Conservation (phyloP, 2,329 filamentous ascomycete genomes). For the Epicoccum sorghinum region DNA sequence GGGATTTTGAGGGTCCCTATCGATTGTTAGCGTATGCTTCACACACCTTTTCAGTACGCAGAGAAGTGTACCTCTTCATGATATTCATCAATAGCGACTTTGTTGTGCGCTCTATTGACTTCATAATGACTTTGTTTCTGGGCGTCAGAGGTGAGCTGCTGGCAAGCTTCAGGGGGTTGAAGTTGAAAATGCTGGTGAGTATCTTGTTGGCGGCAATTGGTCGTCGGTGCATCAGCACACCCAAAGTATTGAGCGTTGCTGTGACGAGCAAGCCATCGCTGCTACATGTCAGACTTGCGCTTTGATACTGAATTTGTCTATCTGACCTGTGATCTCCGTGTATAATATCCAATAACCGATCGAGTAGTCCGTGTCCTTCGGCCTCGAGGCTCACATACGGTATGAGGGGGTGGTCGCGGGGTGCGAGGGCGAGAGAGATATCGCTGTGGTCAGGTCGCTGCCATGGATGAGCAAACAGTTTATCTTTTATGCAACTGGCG, state of each 20-base stretch:
- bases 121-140: slow-evolving; percentile 79
- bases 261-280: slow-evolving; percentile 90
- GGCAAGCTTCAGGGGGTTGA: slow-evolving; percentile 86
- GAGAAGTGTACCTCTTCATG: slow-evolving; percentile 68
- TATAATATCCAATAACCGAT: slow-evolving; percentile 82
- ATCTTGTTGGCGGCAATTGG: slow-evolving; percentile 85
- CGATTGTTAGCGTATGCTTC: not conserved
- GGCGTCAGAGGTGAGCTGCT: slow-evolving; percentile 77
- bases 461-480: slow-evolving; percentile 30
- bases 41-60: slow-evolving; percentile 3
- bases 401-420: slow-evolving; percentile 80
- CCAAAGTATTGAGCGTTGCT: slow-evolving; percentile 87
- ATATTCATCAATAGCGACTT: slow-evolving; percentile 83
- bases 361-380: slow-evolving; percentile 87
- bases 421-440: slow-evolving; percentile 84
- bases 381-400: slow-evolving; percentile 84
- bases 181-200: slow-evolving; percentile 81
- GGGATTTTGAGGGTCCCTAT: slow-evolving; percentile 79
- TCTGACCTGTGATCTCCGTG: slow-evolving; percentile 84
- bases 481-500: slow-evolving; percentile 8
- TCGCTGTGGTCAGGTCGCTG: slow-evolving; percentile 78
- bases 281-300: slow-evolving; percentile 33
- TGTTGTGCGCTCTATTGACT: slow-evolving; percentile 94
- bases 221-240: slow-evolving; percentile 80
- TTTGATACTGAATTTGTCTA: slow-evolving; percentile 18